These are phyloP conservation scores for Gracilaria gracilis DNA, from an alignment of 23 red algal species.

Conservation along the genomic window DNA sequence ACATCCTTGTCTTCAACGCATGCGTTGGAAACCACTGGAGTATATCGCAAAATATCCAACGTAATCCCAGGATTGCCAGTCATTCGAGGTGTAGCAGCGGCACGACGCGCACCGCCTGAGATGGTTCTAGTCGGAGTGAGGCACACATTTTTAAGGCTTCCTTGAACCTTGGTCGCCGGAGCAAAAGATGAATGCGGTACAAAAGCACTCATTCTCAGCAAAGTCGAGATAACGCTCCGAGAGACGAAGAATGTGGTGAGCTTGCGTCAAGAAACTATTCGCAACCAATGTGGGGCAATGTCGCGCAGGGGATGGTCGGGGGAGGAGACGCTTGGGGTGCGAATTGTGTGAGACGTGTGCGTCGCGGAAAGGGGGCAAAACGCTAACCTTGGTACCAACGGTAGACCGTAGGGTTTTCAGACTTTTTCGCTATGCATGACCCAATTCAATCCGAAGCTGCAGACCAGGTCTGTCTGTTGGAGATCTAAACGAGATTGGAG, in stretches of 20 bases:
- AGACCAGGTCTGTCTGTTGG: not conserved
- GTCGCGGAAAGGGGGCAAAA: no score
- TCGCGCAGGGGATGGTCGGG: no score
- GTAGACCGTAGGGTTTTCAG: no score
- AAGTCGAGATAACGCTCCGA: not conserved
- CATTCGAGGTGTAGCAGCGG: conserved; percentile 9
- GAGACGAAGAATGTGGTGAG: not conserved
- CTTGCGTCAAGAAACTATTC: no score
- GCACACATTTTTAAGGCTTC: conserved; percentile 1
- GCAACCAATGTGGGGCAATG: no score
- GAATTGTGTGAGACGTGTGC: no score
- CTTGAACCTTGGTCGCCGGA: not conserved
- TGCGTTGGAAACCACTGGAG: conserved; percentile 37
- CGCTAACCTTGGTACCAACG: no score
- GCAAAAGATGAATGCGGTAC: conserved; percentile 1
- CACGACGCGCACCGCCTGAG: no score
- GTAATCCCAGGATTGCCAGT: conserved; percentile 48
- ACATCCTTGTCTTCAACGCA: conserved; percentile 69
- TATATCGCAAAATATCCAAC: conserved; percentile 61
- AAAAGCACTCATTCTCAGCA: conserved; percentile 9
- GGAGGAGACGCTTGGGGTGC: no score
- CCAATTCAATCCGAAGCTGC: not conserved
- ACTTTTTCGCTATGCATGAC: no score
- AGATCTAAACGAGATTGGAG: conserved; percentile 1
- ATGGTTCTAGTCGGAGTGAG: not conserved